These are phyloP conservation scores for Xylaria sp. DNA, from an alignment of 2,329 filamentous ascomycete genomes.

Conservation along the genomic window DNA sequence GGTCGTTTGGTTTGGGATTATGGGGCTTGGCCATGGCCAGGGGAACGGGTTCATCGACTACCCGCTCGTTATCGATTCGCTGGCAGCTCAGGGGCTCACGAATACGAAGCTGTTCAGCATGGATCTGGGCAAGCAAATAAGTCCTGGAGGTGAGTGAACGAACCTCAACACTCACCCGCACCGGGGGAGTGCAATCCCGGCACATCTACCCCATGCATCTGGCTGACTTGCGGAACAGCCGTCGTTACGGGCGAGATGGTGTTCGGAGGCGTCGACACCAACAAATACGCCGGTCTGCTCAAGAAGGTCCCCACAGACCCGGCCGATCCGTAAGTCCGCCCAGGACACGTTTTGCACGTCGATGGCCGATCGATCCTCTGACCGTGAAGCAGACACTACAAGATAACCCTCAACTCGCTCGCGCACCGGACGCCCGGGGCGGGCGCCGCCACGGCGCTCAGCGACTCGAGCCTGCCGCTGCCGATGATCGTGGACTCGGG, in stretches of 20 bases:
- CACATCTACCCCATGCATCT: not conserved
- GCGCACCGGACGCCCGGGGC: constrained; percentile 29
- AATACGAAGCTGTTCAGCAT: constrained; percentile 57
- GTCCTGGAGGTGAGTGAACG: constrained; percentile 34
- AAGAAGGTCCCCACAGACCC: constrained; percentile 50
- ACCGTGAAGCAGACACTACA: constrained; percentile 38
- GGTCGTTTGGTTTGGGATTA: constrained; percentile 57
- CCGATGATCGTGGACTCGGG: constrained; percentile 59
- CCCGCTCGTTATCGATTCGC: constrained; percentile 58
- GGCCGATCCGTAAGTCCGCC: constrained; percentile 38
- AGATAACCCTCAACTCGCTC: constrained; percentile 35
- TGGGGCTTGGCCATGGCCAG: constrained; percentile 55
- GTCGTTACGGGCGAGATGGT: constrained; percentile 54
- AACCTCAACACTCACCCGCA: not conserved
- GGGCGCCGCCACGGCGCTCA: constrained; percentile 12
- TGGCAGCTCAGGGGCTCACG: constrained; percentile 54
- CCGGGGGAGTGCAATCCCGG: not conserved
- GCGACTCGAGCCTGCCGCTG: constrained; percentile 39
- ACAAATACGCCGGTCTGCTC: constrained; percentile 56
- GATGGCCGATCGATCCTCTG: not conserved
- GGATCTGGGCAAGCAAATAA: constrained; percentile 50
- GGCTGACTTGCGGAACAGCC: constrained; percentile 33
- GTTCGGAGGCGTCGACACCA: constrained; percentile 59
- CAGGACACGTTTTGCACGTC: constrained; percentile 34
- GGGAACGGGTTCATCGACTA: constrained; percentile 53